A percentile compares a stretch with the other conserved stretches of the same genome.
Evolutionary conservation across 805 yeast species (phyloP).

Genomic region (Suhomyces prunicola): DNA sequence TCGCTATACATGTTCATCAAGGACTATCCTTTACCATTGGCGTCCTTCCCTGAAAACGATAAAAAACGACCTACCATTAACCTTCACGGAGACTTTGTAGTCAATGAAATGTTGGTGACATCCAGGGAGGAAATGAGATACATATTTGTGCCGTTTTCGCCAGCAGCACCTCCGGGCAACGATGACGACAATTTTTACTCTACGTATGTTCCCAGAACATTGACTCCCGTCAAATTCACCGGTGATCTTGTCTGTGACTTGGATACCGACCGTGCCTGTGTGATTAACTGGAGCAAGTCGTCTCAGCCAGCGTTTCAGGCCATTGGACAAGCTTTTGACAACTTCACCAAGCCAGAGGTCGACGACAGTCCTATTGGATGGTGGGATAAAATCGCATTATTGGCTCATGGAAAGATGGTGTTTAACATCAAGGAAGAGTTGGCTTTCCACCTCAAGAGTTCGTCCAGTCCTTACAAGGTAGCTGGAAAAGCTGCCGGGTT

Average conservation of each 20-base stretch:
- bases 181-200: constrained; percentile 53
- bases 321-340: constrained; percentile 40
- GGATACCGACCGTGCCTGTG: constrained; percentile 45
- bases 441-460: constrained; percentile 62
- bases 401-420: constrained; percentile 51
- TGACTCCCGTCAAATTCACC: constrained; percentile 59
- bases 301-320: constrained; percentile 59
- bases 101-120: constrained; percentile 54
- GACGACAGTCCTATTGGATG: constrained; percentile 46
- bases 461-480: constrained; percentile 55
- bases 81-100: constrained; percentile 45
- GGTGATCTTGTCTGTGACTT: constrained; percentile 48
- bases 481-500: constrained; percentile 60
- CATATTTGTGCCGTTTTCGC: constrained; percentile 57
- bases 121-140: constrained; percentile 44
- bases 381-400: constrained; percentile 54
- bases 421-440: constrained; percentile 51
- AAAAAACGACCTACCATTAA: constrained; percentile 27
- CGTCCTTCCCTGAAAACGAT: constrained; percentile 44
- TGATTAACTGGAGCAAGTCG: constrained; percentile 63
- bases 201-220: constrained; percentile 55
- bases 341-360: constrained; percentile 43
- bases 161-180: constrained; percentile 40
- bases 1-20: constrained; percentile 44
- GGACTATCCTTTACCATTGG: constrained; percentile 57